A percentile compares a stretch with the other conserved stretches of the same genome.
Conservation (phyloP, 2,329 filamentous ascomycete genomes). For the Westerdykella sp. region DNA sequence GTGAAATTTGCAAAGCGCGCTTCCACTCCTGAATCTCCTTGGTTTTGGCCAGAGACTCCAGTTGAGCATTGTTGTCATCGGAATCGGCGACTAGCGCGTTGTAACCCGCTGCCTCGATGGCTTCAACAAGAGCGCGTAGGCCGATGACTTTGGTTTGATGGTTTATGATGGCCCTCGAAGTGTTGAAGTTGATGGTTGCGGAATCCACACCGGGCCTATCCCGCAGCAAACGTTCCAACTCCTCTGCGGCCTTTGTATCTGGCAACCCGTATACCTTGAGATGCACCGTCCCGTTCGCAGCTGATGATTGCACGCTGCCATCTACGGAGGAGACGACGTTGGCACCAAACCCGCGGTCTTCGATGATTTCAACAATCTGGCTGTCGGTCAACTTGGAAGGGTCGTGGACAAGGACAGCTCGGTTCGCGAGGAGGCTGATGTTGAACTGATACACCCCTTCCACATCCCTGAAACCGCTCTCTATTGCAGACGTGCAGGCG, state of each 20-base stretch:
- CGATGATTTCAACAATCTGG: conserved; percentile 74
- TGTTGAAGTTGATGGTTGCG: conserved; percentile 67
- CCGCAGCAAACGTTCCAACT: conserved; percentile 62
- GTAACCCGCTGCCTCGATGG: conserved; percentile 73
- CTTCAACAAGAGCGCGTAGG: conserved; percentile 73
- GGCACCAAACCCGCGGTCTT: conserved; percentile 85
- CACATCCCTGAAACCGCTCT: conserved; percentile 70
- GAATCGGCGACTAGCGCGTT: conserved; percentile 86
- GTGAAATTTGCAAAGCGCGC: conserved; percentile 68
- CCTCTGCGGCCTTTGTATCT: conserved; percentile 64
- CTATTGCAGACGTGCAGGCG: conserved; percentile 87
- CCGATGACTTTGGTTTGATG: conserved; percentile 69
- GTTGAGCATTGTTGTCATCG: conserved; percentile 93
- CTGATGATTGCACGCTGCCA: conserved; percentile 47
- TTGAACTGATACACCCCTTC: conserved; percentile 84
- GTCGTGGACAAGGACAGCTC: conserved; percentile 83
- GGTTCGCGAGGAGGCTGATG: conserved; percentile 87
- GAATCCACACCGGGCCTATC: conserved; percentile 65
- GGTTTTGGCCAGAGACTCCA: conserved; percentile 93
- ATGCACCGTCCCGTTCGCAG: conserved; percentile 58
- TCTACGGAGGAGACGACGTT: conserved; percentile 69
- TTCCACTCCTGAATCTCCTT: conserved; percentile 94
- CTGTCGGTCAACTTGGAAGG: conserved; percentile 62
- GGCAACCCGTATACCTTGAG: conserved; percentile 79
- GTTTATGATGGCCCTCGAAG: conserved; percentile 65